These are phyloP conservation scores for Globisporangium polare DNA, from an alignment of 352 stramenopile genomes.

Conservation along the genomic window DNA sequence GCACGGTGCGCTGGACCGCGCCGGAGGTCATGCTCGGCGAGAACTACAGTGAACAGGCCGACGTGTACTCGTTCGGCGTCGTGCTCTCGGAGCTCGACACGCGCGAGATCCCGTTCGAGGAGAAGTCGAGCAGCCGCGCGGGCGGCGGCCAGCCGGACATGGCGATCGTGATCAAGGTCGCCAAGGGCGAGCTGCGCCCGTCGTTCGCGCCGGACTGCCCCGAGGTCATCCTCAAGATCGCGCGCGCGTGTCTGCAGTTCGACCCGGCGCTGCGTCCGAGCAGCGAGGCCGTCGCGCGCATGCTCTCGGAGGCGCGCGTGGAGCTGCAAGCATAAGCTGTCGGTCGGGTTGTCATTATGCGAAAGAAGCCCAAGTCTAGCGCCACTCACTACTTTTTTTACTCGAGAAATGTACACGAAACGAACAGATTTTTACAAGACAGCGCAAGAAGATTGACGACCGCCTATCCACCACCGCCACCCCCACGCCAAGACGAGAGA, in stretches of 20 bases:
- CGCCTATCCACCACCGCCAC: background rate
- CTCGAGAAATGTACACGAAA: constrained; percentile 12
- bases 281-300: constrained; percentile 62
- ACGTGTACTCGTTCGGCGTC: constrained; percentile 88
- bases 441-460: background rate
- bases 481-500: background rate
- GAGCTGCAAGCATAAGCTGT: constrained; percentile 36
- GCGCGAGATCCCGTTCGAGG: constrained; percentile 84
- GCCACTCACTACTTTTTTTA: background rate
- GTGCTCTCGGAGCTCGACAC: constrained; percentile 85
- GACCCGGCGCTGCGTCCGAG: constrained; percentile 76
- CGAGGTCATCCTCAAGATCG: constrained; percentile 59
- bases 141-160: constrained; percentile 61
- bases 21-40: constrained; percentile 87
- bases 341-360: background rate
- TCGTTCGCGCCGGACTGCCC: constrained; percentile 50
- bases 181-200: constrained; percentile 76
- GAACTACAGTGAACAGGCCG: constrained; percentile 83
- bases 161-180: constrained; percentile 78
- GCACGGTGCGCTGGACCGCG: constrained; percentile 83
- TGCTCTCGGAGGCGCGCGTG: constrained; percentile 70
- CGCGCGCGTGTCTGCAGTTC: constrained; percentile 82
- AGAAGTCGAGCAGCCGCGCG: constrained; percentile 70
- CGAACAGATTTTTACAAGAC: background rate
- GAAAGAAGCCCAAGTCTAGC: background rate